Percentiles rank a stretch among this genome's conserved stretches.
Conservation (phyloP, 2,329 filamentous ascomycete genomes). For the Cercospora sp. region DNA sequence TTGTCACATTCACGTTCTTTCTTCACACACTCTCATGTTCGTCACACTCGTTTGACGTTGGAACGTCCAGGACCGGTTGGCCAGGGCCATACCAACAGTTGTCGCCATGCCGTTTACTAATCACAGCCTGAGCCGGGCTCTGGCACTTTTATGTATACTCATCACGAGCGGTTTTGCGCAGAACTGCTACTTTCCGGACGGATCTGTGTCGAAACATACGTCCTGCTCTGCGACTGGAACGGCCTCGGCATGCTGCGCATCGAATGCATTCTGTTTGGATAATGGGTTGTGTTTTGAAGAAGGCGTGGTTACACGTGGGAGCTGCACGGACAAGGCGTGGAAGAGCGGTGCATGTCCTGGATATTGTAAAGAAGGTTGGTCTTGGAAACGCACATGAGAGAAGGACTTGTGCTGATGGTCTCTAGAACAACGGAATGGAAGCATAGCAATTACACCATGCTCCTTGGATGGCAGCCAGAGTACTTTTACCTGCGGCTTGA, state of each 20-base stretch:
- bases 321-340: slow-evolving; percentile 39
- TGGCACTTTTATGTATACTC: slow-evolving; percentile 19
- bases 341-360: slow-evolving; percentile 32
- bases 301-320: slow-evolving; percentile 35
- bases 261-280: slow-evolving; percentile 36
- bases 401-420: slow-evolving; percentile 8
- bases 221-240: slow-evolving; percentile 23
- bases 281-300: slow-evolving; percentile 37
- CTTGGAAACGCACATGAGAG: neutral
- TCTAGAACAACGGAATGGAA: slow-evolving; percentile 14
- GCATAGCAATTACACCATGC: slow-evolving; percentile 34
- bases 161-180: slow-evolving; percentile 24
- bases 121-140: slow-evolving; percentile 14
- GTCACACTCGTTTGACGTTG: slow-evolving; percentile 9
- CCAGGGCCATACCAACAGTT: neutral
- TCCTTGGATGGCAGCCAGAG: slow-evolving; percentile 23
- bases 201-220: slow-evolving; percentile 29
- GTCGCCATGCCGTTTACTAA: slow-evolving; percentile 18
- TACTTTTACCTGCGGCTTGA: slow-evolving; percentile 37
- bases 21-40: slow-evolving; percentile 9
- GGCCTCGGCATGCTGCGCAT: slow-evolving; percentile 34
- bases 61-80: neutral
- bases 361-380: slow-evolving; percentile 35
- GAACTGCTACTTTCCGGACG: slow-evolving; percentile 37
- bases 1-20: slow-evolving; percentile 5